Evolutionary conservation across 2,329 filamentous ascomycete genomes (phyloP).

Genomic region (Knoxdaviesia capensis): DNA sequence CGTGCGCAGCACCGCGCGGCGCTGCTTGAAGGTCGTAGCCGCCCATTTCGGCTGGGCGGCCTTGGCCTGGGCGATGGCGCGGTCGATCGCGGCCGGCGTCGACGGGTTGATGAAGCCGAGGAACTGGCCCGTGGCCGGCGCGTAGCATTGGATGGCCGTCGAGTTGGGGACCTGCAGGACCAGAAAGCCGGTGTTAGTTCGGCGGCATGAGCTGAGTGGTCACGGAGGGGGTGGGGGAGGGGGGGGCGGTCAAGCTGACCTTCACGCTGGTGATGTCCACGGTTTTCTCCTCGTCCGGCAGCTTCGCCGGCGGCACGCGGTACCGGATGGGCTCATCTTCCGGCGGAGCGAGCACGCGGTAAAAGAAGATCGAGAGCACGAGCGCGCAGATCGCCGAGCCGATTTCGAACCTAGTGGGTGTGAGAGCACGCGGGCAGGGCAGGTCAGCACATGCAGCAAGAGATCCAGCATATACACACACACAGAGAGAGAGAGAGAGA

Average conservation of each 20-base stretch:
- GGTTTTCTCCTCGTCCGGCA: constrained; percentile 33
- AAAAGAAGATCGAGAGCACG: constrained; percentile 11
- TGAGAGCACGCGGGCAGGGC: neutral
- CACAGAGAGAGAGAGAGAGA: too few species aligned
- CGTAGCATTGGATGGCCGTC: constrained; percentile 62
- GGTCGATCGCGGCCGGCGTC: constrained; percentile 59
- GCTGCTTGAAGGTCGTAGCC: constrained; percentile 54
- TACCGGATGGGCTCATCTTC: constrained; percentile 32
- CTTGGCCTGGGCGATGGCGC: constrained; percentile 51
- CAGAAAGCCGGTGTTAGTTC: neutral
- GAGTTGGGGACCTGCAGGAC: constrained; percentile 33
- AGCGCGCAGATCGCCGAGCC: constrained; percentile 12
- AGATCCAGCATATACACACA: neutral
- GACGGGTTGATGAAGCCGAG: constrained; percentile 63
- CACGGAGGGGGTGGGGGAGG: constrained; percentile 1
- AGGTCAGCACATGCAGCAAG: neutral
- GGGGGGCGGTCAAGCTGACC: constrained; percentile 12
- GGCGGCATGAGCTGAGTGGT: constrained; percentile 1
- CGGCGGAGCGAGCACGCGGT: constrained; percentile 10
- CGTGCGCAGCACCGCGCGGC: constrained; percentile 60
- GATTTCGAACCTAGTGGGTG: constrained; percentile 9
- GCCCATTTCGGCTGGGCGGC: constrained; percentile 62
- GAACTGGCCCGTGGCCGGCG: constrained; percentile 70
- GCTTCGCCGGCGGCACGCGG: constrained; percentile 38
- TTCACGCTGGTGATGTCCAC: constrained; percentile 42